Evolutionary conservation across 345 rosid species (phyloP).

Genomic region (Eucalyptus sp.): DNA sequence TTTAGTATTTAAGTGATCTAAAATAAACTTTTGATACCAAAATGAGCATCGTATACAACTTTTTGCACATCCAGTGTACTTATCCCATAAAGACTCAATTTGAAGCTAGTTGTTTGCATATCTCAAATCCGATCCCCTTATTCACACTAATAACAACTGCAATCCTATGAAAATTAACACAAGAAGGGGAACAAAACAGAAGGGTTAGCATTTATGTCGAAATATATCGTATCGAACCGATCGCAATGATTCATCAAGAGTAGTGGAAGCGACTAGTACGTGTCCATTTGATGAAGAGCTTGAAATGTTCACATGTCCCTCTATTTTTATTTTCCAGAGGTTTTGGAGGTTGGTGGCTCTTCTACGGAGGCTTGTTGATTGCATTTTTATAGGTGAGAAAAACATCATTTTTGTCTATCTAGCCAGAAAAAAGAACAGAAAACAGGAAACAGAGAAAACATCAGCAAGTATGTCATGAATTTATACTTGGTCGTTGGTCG

Average conservation of each 20-base stretch:
- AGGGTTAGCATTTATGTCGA: not conserved
- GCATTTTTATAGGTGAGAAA: not conserved
- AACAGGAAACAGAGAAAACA: not conserved
- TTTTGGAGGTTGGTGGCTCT: not conserved
- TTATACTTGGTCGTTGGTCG: not conserved
- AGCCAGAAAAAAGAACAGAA: not conserved
- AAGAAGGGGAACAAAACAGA: not conserved
- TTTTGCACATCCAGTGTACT: no score
- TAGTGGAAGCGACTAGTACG: not conserved
- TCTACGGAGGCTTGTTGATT: not conserved
- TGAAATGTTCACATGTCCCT: not conserved
- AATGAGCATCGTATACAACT: no score
- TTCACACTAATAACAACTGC: conserved; percentile 6
- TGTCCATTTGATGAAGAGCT: not conserved
- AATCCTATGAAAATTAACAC: not conserved
- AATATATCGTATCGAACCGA: not conserved
- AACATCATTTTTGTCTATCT: not conserved
- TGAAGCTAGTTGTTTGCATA: not conserved
- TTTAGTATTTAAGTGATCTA: no score
- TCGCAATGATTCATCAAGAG: not conserved
- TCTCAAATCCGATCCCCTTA: conserved; percentile 7
- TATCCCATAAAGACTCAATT: not conserved
- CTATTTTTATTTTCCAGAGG: not conserved
- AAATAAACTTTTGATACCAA: no score
- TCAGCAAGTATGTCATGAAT: not conserved